Evolutionary conservation across 129 eudicot species (phyloP).

Genomic region (Helichrysum umbraculigerum): DNA sequence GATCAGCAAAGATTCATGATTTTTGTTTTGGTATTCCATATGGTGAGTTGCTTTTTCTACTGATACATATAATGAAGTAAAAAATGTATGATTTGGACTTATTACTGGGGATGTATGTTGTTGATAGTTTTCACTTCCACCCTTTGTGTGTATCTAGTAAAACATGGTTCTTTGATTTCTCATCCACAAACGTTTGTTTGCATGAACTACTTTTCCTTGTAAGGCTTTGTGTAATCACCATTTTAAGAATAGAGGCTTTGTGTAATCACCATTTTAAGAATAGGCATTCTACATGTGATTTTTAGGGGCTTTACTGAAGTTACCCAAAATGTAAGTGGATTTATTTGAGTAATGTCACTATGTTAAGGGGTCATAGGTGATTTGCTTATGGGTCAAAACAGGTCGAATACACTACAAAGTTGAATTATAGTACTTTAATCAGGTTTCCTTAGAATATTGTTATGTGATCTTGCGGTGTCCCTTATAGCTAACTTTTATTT

Average conservation of each 20-base stretch:
- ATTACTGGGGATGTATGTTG: not conserved
- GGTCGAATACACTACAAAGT: not conserved
- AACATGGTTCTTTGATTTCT: not conserved
- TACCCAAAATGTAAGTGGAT: not conserved
- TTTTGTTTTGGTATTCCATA: slow-evolving; percentile 44
- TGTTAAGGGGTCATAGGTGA: too few species aligned
- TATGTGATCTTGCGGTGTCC: too few species aligned
- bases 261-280: not conserved
- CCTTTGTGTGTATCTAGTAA: not conserved
- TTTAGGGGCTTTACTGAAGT: not conserved
- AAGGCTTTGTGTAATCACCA: not conserved
- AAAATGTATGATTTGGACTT: not conserved
- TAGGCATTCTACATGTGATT: not conserved
- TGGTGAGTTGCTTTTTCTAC: slow-evolving; percentile 17
- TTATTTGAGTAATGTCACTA: not conserved
- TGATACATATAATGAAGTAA: not conserved
- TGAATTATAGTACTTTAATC: too few species aligned
- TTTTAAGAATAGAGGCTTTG: not conserved
- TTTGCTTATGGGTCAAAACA: not conserved
- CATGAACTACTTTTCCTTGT: not conserved
- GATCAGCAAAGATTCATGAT: slow-evolving; percentile 85
- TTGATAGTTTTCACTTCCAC: not conserved
- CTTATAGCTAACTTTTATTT: too few species aligned
- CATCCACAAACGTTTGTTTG: not conserved
- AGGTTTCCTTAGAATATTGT: too few species aligned